Evolutionary conservation across 2,329 filamentous ascomycete species (phyloP).

Genomic region (Pseudopithomyces maydicus): DNA sequence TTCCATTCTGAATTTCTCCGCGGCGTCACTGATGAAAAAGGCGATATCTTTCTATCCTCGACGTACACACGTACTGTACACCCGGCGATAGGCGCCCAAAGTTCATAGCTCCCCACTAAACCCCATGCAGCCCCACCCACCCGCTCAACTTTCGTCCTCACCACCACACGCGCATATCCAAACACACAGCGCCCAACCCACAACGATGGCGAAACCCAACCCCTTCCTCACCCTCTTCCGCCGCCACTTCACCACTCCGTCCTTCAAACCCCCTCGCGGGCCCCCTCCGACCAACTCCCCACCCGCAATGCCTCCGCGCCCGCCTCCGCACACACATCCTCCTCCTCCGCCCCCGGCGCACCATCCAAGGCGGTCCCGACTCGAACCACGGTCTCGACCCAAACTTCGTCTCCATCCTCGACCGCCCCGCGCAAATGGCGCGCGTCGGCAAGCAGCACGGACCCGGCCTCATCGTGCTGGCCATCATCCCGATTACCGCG

Average conservation of each 20-base stretch:
- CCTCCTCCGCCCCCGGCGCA: conserved; percentile 25
- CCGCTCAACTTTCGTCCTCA: not conserved
- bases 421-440: conserved; percentile 81
- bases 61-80: too few relatives aligned
- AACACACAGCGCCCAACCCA: conserved; percentile 5
- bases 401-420: conserved; percentile 81
- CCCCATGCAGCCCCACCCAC: conserved; percentile 8
- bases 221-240: conserved; percentile 40
- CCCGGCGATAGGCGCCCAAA: too few relatives aligned
- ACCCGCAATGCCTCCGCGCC: conserved; percentile 43
- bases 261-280: conserved; percentile 6
- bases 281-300: conserved; percentile 19
- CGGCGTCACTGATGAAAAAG: too few relatives aligned
- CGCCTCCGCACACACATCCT: conserved; percentile 21
- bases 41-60: too few relatives aligned
- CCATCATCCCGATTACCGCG: conserved; percentile 87
- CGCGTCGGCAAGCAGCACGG: conserved; percentile 77
- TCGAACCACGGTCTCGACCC: conserved; percentile 64
- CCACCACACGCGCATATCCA: not conserved
- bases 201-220: conserved; percentile 42
- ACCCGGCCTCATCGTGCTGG: conserved; percentile 78
- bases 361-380: conserved; percentile 51
- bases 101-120: conserved; percentile 5
- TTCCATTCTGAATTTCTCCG: too few relatives aligned
- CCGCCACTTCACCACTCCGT: conserved; percentile 28